Evolutionary conservation across 768 basidiomycete genomes (phyloP), one percentile per base, ranked within the genome.

Genomic region (Crassisporium funariophilum): DNA sequence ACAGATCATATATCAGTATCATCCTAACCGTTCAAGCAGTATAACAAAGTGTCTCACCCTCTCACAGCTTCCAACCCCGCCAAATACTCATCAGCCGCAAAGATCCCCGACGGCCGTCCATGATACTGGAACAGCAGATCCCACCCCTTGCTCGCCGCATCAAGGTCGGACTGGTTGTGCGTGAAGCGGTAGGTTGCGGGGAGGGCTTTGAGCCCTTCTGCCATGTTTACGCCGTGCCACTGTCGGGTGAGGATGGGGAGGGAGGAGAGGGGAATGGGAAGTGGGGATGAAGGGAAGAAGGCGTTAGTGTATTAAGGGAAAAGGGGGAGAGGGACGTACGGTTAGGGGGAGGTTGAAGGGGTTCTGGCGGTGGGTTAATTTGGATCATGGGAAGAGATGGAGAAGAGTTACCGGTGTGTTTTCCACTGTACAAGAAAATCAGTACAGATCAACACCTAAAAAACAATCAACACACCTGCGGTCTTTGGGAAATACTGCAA

Each of bases 201-300:
- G 4, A 78, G 59, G 2, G 79, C 78, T 58, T 82, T 81, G 23
- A 81, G 63, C 2, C 77, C 78, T 56, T 81, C 79, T 4, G 78
- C 77, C 69, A 82, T 70, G 54, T 81, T 81, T 41, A 81, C 79
- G 15, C 76, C 79, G 52, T 81, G 79, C 79, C 78, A 81, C 64
- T 77, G 35, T 11, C 1, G 12, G 15, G 58, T 23, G 55, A 34
- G 5, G 2, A 35, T 8, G n/a, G n/a, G n/a, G n/a, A n/a, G n/a
- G n/a, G n/a, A n/a, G n/a, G n/a, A n/a, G n/a, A n/a, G n/a, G n/a
- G n/a, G n/a, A n/a, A n/a, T n/a, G n/a, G n/a, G n/a, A n/a, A n/a
- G n/a, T n/a, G n/a, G n/a, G n/a, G n/a, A n/a, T n/a, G n/a, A n/a
- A n/a, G n/a, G n/a, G n/a, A n/a, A n/a, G n/a, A n/a, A n/a, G n/a